Percentiles rank a stretch among this genome's conserved stretches.
Evolutionary conservation across 2,329 filamentous ascomycete species (phyloP).

Genomic region (Fusarium agapanthi): DNA sequence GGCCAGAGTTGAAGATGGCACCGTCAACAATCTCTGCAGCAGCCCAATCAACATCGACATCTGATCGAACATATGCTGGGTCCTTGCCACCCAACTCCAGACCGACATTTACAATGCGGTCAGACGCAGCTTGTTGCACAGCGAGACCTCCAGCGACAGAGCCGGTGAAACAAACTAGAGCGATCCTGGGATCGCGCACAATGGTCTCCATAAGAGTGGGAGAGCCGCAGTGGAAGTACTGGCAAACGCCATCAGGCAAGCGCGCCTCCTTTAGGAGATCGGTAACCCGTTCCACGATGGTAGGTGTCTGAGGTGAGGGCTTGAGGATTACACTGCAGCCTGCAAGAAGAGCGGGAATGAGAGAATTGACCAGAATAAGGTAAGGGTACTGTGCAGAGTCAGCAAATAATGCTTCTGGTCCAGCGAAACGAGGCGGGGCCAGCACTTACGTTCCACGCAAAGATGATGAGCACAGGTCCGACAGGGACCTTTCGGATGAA

Average conservation of each 20-base stretch:
- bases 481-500: constrained; percentile 90
- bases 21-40: constrained; percentile 96
- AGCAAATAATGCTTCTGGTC: not conserved
- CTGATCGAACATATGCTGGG: constrained; percentile 85
- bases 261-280: constrained; percentile 82
- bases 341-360: constrained; percentile 88
- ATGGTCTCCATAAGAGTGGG: constrained; percentile 79
- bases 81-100: constrained; percentile 96
- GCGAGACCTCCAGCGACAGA: constrained; percentile 88
- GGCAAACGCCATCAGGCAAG: constrained; percentile 82
- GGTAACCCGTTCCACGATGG: constrained; percentile 84
- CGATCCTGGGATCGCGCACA: constrained; percentile 78
- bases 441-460: constrained; percentile 89
- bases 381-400: constrained; percentile 79
- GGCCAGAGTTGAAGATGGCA: constrained; percentile 97
- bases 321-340: constrained; percentile 95
- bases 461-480: constrained; percentile 87
- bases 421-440: not conserved
- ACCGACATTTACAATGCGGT: constrained; percentile 85
- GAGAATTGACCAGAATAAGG: constrained; percentile 89
- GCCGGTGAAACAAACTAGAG: constrained; percentile 91
- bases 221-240: constrained; percentile 91
- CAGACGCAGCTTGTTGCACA: constrained; percentile 84
- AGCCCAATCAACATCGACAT: constrained; percentile 90
- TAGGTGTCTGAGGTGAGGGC: constrained; percentile 93